Evolutionary conservation across 495 filamentous ascomycete species (phyloP).

Genomic region (Podospora comata): DNA sequence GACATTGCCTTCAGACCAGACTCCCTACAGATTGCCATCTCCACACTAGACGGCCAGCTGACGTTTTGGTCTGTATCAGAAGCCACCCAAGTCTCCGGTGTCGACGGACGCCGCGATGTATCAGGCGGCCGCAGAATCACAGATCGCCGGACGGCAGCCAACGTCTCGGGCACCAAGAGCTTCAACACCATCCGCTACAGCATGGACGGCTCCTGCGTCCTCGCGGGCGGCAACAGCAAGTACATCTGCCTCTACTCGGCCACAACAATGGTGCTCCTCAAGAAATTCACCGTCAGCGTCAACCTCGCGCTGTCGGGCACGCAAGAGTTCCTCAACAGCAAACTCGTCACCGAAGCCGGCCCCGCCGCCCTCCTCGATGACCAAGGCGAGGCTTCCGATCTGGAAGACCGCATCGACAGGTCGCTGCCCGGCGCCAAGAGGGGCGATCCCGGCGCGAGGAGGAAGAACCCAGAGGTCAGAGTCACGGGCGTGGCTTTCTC

Average conservation of each 20-base stretch:
- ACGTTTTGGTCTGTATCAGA: constrained; percentile 93
- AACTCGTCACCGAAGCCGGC: constrained; percentile 84
- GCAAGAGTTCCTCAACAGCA: constrained; percentile 93
- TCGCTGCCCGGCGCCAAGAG: constrained; percentile 85
- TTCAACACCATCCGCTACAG: constrained; percentile 88
- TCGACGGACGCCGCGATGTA: constrained; percentile 87
- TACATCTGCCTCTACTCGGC: constrained; percentile 96
- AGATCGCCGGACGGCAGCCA: constrained; percentile 87
- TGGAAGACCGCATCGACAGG: constrained; percentile 77
- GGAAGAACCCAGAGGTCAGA: constrained; percentile 75
- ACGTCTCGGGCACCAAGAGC: constrained; percentile 79
- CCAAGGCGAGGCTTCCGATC: constrained; percentile 82
- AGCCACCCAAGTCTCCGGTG: constrained; percentile 71
- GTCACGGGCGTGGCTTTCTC: constrained; percentile 83
- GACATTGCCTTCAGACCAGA: constrained; percentile 86
- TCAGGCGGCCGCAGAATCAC: constrained; percentile 85
- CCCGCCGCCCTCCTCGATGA: constrained; percentile 78
- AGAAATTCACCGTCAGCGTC: constrained; percentile 89
- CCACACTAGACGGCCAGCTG: constrained; percentile 87
- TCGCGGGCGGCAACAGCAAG: constrained; percentile 93
- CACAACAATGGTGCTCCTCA: constrained; percentile 79
- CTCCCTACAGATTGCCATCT: constrained; percentile 83
- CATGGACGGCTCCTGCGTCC: constrained; percentile 82
- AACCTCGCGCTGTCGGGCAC: constrained; percentile 93
- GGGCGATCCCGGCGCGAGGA: constrained; percentile 74